phyloP scores from a whole-genome alignment of 306 rosid species.

The Cucurbita maxima region DNA sequence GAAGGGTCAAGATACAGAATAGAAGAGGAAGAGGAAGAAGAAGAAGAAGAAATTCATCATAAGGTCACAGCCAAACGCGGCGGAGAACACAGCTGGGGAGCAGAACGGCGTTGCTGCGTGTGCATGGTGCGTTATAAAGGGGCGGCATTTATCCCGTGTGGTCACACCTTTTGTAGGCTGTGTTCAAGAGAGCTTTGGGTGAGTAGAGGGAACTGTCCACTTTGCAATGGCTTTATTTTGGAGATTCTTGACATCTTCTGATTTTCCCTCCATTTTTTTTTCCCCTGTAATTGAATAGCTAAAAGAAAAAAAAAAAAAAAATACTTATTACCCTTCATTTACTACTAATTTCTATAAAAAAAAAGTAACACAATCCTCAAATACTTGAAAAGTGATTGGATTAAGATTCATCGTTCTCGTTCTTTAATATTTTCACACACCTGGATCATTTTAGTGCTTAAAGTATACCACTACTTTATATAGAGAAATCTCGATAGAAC shows the following conservation, averaged over 20 bases:
- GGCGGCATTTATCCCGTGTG: constrained; percentile 56
- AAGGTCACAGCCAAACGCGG: background rate
- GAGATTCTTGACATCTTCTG: constrained; percentile 80
- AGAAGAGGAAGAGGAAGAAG: constrained; percentile 28
- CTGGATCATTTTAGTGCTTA: too few relatives aligned
- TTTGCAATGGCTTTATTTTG: constrained; percentile 60
- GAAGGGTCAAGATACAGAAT: constrained; percentile 31
- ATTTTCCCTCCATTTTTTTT: background rate
- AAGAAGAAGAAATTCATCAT: constrained; percentile 9
- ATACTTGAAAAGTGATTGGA: too few relatives aligned
- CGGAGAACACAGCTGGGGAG: constrained; percentile 4
- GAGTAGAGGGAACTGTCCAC: constrained; percentile 68
- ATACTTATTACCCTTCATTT: too few relatives aligned
- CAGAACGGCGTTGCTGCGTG: constrained; percentile 58
- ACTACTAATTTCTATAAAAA: too few relatives aligned
- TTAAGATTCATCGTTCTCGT: too few relatives aligned
- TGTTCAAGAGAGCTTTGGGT: constrained; percentile 78
- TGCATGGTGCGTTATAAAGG: constrained; percentile 91
- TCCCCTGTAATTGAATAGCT: too few relatives aligned
- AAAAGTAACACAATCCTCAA: too few relatives aligned
- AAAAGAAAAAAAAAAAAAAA: too few relatives aligned
- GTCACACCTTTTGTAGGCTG: constrained; percentile 70
- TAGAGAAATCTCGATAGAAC: too few relatives aligned
- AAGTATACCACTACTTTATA: too few relatives aligned
- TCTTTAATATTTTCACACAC: too few relatives aligned